Evolutionary conservation across 495 filamentous ascomycete genomes (phyloP), one percentile per base, ranked within the genome.

Genomic region (Opeltia flavorubescens): DNA sequence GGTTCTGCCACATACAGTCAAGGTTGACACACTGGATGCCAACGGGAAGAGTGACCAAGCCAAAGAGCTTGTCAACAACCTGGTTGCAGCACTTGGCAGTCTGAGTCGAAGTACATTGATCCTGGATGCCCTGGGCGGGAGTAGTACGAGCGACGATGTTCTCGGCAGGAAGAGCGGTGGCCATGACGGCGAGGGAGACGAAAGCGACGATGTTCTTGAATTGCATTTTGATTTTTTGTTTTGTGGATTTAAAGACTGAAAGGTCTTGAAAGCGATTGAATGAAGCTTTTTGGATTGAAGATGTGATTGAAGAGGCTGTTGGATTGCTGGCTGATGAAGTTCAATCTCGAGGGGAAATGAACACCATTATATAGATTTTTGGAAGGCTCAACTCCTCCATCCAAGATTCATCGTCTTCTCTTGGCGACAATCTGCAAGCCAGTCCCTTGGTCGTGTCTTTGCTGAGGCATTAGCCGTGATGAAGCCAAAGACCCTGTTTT

Each of bases 161-260:
- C 8, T 20, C 43, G 43, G 27, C 21, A 30, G 48, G 48, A 3
- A 18, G 8, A 42, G 48, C 48, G 7, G 48, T 27, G 21, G 31
- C 48, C 3, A 38, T 38, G 15, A 46, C 15, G 15, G 43, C 48
- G 30, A 50, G 31, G 48, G 48, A 27, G 43, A 50, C 40, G n/a
- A 18, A 20, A 25, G 43, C 38, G 43, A 46, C 17, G 48, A 50
- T 50, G 24, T 42, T 36, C 26, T 35, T 26, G 48, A 50, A 50
- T 34, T 50, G 48, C 48, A 50, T 50, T 36, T 46, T 50, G 31
- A 5, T 6, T 40, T 13, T 5, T 21, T 20, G 2, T 43, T 39
- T 35, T 12, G 31, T 20, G 39, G 8, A 8, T 33, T 15, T 8
- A 33, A 33, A 33, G 15, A 8, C 15, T 33, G 15, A 23, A 4